Evolutionary conservation across 2,329 filamentous ascomycete genomes (phyloP).

Genomic region (Trichoderma lentiforme): DNA sequence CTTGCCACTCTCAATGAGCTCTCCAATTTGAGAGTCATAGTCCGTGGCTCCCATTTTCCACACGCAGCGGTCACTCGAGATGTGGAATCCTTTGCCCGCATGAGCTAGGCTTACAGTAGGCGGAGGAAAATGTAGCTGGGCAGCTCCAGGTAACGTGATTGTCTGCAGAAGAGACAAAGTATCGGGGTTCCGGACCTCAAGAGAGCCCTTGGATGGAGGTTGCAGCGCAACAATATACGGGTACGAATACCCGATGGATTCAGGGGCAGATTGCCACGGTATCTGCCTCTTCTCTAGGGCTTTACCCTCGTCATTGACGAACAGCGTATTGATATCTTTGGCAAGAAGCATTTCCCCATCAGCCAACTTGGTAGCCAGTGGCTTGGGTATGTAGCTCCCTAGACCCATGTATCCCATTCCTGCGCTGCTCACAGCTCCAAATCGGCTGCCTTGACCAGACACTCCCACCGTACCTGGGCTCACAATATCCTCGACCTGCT

Average conservation of each 20-base stretch:
- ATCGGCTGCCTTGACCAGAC: constrained; percentile 64
- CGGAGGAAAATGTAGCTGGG: constrained; percentile 83
- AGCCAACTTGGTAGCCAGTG: constrained; percentile 75
- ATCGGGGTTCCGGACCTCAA: constrained; percentile 91
- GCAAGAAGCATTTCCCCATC: constrained; percentile 87
- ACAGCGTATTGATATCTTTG: constrained; percentile 95
- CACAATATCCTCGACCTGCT: constrained; percentile 71
- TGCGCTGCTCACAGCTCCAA: constrained; percentile 77
- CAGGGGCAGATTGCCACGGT: constrained; percentile 86
- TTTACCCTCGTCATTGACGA: constrained; percentile 81
- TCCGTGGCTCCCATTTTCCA: constrained; percentile 95
- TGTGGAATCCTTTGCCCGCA: constrained; percentile 91
- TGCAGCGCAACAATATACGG: constrained; percentile 90
- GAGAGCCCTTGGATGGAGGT: constrained; percentile 72
- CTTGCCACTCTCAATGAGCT: constrained; percentile 68
- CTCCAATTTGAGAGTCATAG: constrained; percentile 84
- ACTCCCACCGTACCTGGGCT: constrained; percentile 69
- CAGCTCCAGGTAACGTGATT: constrained; percentile 76
- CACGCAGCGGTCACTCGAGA: constrained; percentile 83
- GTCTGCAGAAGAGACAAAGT: constrained; percentile 87
- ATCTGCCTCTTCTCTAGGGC: constrained; percentile 80
- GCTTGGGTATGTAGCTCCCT: constrained; percentile 86
- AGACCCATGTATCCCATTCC: constrained; percentile 98
- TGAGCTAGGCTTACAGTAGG: constrained; percentile 93
- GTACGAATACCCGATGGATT: constrained; percentile 93